Conservation (phyloP, 768 basidiomycete species). For the Filobasidium floriforme region DNA sequence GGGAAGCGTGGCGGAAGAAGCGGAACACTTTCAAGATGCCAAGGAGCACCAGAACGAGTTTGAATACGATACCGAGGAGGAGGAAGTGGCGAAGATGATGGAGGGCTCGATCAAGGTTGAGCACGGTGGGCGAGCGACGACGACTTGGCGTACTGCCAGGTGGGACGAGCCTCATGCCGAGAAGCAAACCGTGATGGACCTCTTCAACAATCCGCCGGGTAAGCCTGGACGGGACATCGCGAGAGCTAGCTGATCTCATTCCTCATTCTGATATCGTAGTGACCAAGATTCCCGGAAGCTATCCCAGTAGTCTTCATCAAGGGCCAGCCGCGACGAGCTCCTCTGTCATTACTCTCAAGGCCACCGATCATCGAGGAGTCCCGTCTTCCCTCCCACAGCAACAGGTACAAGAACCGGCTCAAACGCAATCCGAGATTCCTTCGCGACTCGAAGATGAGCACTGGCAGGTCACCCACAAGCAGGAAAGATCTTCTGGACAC, state of each 20-base stretch:
- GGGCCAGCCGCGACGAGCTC: neutral
- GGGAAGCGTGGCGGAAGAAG: slow-evolving; percentile 8
- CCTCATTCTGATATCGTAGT: neutral
- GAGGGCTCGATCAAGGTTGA: slow-evolving; percentile 33
- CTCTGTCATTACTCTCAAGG: neutral
- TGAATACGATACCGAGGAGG: slow-evolving; percentile 26
- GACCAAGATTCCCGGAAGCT: slow-evolving; percentile 21
- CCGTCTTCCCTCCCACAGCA: neutral
- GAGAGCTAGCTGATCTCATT: slow-evolving; percentile 5
- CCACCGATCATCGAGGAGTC: neutral
- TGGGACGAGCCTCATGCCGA: slow-evolving; percentile 35
- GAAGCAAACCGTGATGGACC: slow-evolving; percentile 27
- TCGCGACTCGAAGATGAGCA: neutral
- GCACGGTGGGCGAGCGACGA: slow-evolving; percentile 12
- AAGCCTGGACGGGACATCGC: slow-evolving; percentile 27
- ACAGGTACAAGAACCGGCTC: neutral
- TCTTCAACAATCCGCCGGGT: slow-evolving; percentile 37
- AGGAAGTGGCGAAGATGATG: slow-evolving; percentile 31
- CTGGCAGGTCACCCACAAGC: neutral
- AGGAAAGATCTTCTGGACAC: neutral
- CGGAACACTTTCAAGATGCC: neutral
- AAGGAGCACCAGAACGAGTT: slow-evolving; percentile 10
- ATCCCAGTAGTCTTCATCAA: slow-evolving; percentile 22
- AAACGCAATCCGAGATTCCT: neutral
- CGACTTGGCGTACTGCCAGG: slow-evolving; percentile 43